phyloP scores from a whole-genome alignment of 106 monocot species.

The Apostasia ramifera region DNA sequence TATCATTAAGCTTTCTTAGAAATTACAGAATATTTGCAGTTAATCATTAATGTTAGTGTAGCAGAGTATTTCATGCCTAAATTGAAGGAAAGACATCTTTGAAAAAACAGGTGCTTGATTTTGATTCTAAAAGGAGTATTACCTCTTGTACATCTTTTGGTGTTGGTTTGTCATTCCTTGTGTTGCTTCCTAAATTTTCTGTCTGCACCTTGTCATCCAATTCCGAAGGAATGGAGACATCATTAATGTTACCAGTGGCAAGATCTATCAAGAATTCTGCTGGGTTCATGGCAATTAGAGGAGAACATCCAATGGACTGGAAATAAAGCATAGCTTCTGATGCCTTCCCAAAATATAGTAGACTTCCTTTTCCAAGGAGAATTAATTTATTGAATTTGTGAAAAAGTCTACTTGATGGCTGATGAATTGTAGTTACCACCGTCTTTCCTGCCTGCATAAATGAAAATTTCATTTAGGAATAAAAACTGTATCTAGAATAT shows the following conservation, averaged over 20 bases:
- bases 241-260: conserved; percentile 69
- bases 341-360: conserved; percentile 76
- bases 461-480: too few species aligned
- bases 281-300: conserved; percentile 84
- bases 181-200: conserved; percentile 30
- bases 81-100: too few species aligned
- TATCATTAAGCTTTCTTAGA: too few species aligned
- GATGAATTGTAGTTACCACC: conserved; percentile 77
- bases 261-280: conserved; percentile 86
- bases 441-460: conserved; percentile 62
- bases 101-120: too few species aligned
- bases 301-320: conserved; percentile 71
- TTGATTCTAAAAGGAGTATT: conserved; percentile 5
- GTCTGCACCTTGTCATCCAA: conserved; percentile 57
- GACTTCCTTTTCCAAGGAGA: conserved; percentile 70
- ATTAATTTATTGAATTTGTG: conserved; percentile 73
- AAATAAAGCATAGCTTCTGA: conserved; percentile 71
- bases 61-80: too few species aligned
- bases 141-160: conserved; percentile 73
- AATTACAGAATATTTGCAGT: too few species aligned
- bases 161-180: conserved; percentile 40
- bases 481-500: too few species aligned
- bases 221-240: conserved; percentile 56
- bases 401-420: conserved; percentile 84
- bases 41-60: too few species aligned